Conservation (phyloP, 2,329 filamentous ascomycete genomes). For the Plectosphaerella cucumerina region DNA sequence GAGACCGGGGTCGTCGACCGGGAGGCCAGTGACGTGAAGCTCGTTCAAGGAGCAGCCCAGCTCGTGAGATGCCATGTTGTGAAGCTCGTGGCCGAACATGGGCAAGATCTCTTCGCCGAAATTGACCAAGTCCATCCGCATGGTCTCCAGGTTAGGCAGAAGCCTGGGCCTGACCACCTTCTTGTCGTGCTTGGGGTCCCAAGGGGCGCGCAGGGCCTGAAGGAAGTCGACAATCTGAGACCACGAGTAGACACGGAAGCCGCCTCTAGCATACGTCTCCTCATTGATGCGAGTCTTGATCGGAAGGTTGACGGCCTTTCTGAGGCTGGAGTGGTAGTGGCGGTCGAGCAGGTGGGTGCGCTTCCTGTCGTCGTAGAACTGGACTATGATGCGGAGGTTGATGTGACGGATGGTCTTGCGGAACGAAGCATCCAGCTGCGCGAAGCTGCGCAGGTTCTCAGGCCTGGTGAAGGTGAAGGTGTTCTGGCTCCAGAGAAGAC, state of each 20-base stretch:
- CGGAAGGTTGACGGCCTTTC: conserved; percentile 34
- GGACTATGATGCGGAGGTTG: conserved; percentile 49
- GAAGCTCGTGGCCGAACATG: conserved; percentile 41
- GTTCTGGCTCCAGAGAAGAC: conserved; percentile 48
- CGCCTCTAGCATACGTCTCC: conserved; percentile 40
- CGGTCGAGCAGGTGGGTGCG: conserved; percentile 34
- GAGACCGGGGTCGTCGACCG: conserved; percentile 42
- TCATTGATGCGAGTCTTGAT: conserved; percentile 40
- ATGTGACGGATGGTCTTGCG: conserved; percentile 40
- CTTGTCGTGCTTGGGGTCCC: conserved; percentile 35
- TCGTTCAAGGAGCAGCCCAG: conserved; percentile 50
- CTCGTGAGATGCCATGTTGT: conserved; percentile 49
- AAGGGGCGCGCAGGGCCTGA: conserved; percentile 45
- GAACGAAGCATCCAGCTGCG: conserved; percentile 35
- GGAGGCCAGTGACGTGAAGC: conserved; percentile 47
- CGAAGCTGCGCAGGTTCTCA: conserved; percentile 43
- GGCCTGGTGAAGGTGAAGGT: conserved; percentile 51
- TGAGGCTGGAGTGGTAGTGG: conserved; percentile 38
- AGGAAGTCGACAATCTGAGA: conserved; percentile 50
- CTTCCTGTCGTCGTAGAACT: conserved; percentile 48
- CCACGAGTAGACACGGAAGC: conserved; percentile 53
- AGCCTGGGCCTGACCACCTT: conserved; percentile 31
- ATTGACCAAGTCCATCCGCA: conserved; percentile 53
- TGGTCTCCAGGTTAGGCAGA: conserved; percentile 39
- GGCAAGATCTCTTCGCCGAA: conserved; percentile 43